Evolutionary conservation across 176 grass and related monocot genomes (phyloP).

Genomic region (Ensete glaucum): DNA sequence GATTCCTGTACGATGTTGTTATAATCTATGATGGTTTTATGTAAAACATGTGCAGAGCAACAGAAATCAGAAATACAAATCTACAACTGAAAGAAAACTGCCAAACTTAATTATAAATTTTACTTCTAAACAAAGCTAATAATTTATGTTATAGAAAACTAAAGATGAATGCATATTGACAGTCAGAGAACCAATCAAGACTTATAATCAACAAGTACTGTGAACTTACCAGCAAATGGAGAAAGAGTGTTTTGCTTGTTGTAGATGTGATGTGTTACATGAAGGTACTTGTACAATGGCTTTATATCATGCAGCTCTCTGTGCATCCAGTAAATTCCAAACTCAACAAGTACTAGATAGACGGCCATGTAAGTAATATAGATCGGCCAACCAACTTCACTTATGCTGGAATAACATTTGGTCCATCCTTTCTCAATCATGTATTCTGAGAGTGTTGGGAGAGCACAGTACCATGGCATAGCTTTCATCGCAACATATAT

Average conservation of each 20-base stretch:
- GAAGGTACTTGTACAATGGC: conserved; percentile 79
- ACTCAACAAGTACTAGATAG: conserved; percentile 60
- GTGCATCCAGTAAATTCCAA: conserved; percentile 96
- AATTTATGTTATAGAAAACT: too few relatives aligned
- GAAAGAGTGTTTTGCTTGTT: conserved; percentile 93
- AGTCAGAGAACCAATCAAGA: too few relatives aligned
- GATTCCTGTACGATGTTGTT: too few relatives aligned
- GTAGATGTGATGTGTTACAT: conserved; percentile 83
- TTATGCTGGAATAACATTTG: conserved; percentile 45
- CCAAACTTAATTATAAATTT: too few relatives aligned
- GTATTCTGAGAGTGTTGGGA: conserved; percentile 63
- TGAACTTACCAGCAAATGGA: conserved; percentile 67
- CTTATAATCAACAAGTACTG: background rate
- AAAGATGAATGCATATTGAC: too few relatives aligned
- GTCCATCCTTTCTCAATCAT: conserved; percentile 92
- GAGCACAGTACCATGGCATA: conserved; percentile 65
- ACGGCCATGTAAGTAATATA: conserved; percentile 42
- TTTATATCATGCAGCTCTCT: conserved; percentile 95
- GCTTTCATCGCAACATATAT: conserved; percentile 68
- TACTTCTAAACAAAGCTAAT: too few relatives aligned
- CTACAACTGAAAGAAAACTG: too few relatives aligned
- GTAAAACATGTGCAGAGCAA: too few relatives aligned
- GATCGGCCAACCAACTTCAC: conserved; percentile 48
- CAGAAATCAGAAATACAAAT: too few relatives aligned
- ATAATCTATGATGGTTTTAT: too few relatives aligned